phyloP scores from a whole-genome alignment of 345 rosid species.

The Sisymbrium irio region DNA sequence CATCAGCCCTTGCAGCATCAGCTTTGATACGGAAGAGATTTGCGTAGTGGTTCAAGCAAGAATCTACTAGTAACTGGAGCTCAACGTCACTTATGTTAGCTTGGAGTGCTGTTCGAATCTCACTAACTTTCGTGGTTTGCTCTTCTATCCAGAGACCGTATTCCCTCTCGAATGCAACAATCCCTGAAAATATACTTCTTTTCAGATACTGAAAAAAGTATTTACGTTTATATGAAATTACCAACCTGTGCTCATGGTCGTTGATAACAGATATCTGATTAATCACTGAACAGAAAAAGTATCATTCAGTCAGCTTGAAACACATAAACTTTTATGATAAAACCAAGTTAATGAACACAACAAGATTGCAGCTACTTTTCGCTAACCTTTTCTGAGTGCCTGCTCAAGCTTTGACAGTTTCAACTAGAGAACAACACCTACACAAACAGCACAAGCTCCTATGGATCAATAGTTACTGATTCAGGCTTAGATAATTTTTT shows the following conservation, averaged over 20 bases:
- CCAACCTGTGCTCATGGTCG: conserved; percentile 52
- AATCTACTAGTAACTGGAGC: conserved; percentile 66
- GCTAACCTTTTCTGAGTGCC: conserved; percentile 55
- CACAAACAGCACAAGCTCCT: not conserved
- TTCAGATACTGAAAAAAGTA: not conserved
- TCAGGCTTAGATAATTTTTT: no score
- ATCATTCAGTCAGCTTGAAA: not conserved
- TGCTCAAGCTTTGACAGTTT: conserved; percentile 63
- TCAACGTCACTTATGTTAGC: conserved; percentile 56
- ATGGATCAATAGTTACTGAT: not conserved
- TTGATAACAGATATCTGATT: conserved; percentile 34
- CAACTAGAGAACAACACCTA: not conserved
- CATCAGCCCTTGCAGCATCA: conserved; percentile 78
- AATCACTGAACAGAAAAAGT: conserved; percentile 47
- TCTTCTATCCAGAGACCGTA: conserved; percentile 77
- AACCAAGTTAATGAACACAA: not conserved
- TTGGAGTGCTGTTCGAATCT: conserved; percentile 65
- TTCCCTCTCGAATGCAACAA: conserved; percentile 76
- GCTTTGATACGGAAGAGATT: conserved; percentile 79
- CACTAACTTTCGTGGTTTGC: conserved; percentile 57
- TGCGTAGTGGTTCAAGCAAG: conserved; percentile 61
- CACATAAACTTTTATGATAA: not conserved
- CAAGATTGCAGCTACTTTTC: conserved; percentile 20
- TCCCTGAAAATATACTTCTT: conserved; percentile 29
- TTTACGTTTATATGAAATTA: not conserved